Percentiles rank a stretch among this genome's conserved stretches.
Evolutionary conservation across 495 filamentous ascomycete species (phyloP).

Genomic region (Coniosporium apollinis): DNA sequence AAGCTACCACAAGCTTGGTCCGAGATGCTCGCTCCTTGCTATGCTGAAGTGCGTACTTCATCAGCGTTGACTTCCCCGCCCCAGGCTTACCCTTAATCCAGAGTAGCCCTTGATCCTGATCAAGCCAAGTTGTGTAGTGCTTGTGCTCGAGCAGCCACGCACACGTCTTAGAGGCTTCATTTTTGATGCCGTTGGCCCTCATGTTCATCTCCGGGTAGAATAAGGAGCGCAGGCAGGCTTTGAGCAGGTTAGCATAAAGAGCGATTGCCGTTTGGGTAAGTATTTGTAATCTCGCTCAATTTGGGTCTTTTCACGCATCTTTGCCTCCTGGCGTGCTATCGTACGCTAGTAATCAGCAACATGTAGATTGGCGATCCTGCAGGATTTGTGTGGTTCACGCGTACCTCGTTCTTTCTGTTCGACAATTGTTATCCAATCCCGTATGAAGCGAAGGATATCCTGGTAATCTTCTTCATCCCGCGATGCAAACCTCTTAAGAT

Average conservation of each 20-base stretch:
- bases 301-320: background rate
- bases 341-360: background rate
- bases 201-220: slow-evolving; percentile 4
- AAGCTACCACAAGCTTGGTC: background rate
- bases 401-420: background rate
- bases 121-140: background rate
- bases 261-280: background rate
- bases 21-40: background rate
- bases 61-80: slow-evolving; percentile 11
- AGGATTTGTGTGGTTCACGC: background rate
- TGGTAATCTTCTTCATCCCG: background rate
- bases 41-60: slow-evolving; percentile 3
- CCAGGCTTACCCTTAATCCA: slow-evolving; percentile 16
- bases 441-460: background rate
- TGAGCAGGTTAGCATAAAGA: background rate
- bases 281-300: too few species aligned
- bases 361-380: background rate
- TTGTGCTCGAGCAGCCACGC: slow-evolving; percentile 4
- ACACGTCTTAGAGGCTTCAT: slow-evolving; percentile 4
- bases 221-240: slow-evolving; percentile 4
- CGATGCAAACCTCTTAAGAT: background rate
- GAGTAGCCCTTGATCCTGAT: slow-evolving; percentile 5
- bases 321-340: background rate
- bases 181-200: slow-evolving; percentile 4
- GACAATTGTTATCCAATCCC: background rate